Percentiles rank a stretch among this genome's conserved stretches.
Conservation (phyloP, 352 stramenopile species). For the Plasmopara viticola region DNA sequence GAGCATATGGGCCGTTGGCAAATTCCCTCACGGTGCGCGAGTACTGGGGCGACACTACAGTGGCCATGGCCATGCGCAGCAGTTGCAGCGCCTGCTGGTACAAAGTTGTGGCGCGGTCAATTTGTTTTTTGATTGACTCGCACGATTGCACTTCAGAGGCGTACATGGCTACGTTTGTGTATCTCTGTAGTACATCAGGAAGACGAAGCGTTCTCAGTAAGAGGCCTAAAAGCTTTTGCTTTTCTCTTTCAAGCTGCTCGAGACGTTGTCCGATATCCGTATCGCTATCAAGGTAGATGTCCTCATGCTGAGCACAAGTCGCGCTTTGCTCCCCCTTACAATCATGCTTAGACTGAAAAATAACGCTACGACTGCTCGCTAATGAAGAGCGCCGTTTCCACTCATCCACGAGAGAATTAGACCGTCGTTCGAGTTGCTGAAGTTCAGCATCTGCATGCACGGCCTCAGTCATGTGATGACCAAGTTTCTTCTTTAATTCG, state of each 20-base stretch:
- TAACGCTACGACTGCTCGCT: slow-evolving; percentile 11
- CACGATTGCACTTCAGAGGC: slow-evolving; percentile 60
- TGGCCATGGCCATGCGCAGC: slow-evolving; percentile 56
- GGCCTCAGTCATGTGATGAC: slow-evolving; percentile 45
- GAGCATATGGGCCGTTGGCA: slow-evolving; percentile 49
- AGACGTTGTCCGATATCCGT: slow-evolving; percentile 31
- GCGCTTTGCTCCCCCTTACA: slow-evolving; percentile 17
- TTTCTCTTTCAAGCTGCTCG: slow-evolving; percentile 47
- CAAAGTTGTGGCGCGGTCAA: slow-evolving; percentile 42
- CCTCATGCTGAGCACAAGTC: slow-evolving; percentile 6
- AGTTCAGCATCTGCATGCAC: slow-evolving; percentile 47
- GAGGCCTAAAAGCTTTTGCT: slow-evolving; percentile 43
- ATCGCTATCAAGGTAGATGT: slow-evolving; percentile 18
- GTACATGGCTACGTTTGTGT: slow-evolving; percentile 73
- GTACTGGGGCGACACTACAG: slow-evolving; percentile 62
- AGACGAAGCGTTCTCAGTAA: slow-evolving; percentile 39
- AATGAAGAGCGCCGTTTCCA: slow-evolving; percentile 37
- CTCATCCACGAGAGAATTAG: slow-evolving; percentile 40
- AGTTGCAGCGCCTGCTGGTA: slow-evolving; percentile 65
- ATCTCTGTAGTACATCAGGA: slow-evolving; percentile 55
- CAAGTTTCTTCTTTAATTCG: slow-evolving; percentile 51
- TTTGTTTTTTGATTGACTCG: slow-evolving; percentile 64
- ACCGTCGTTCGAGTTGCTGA: slow-evolving; percentile 48
- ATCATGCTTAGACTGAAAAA: slow-evolving; percentile 15
- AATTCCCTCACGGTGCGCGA: slow-evolving; percentile 63